Percentiles rank a stretch among this genome's conserved stretches.
phyloP scores from a whole-genome alignment of 345 rosid genomes.

The Salix udensis region DNA sequence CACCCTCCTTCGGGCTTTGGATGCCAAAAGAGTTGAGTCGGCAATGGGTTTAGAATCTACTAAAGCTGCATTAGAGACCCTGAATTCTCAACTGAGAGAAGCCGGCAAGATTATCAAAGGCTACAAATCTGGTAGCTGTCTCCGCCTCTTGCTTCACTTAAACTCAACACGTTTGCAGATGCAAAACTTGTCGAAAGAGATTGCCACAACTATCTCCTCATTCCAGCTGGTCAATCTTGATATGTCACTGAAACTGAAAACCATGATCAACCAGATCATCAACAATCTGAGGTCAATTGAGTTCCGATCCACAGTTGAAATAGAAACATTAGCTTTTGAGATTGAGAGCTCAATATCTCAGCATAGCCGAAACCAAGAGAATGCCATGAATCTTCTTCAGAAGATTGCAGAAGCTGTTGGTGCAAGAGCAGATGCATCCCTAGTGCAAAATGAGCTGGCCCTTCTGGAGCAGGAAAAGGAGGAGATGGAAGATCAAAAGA shows the following conservation, averaged over 20 bases:
- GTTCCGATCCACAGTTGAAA: conserved; percentile 23
- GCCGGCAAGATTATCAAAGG: conserved; percentile 31
- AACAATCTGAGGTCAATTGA: conserved; percentile 30
- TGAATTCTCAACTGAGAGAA: conserved; percentile 27
- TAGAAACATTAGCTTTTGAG: conserved; percentile 34
- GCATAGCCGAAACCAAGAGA: conserved; percentile 22
- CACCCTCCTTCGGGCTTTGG: conserved; percentile 27
- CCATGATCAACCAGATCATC: conserved; percentile 23
- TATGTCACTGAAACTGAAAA: conserved; percentile 30
- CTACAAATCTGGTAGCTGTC: conserved; percentile 36
- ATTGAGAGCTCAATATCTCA: conserved; percentile 32
- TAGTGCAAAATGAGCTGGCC: conserved; percentile 37
- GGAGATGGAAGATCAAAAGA: conserved; percentile 47
- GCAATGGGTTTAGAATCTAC: conserved; percentile 32
- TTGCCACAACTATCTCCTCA: conserved; percentile 41
- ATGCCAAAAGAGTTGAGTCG: conserved; percentile 31
- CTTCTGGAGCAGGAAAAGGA: conserved; percentile 43
- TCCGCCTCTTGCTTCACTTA: conserved; percentile 36
- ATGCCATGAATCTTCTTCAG: conserved; percentile 35
- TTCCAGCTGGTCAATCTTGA: conserved; percentile 43
- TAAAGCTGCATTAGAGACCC: conserved; percentile 24
- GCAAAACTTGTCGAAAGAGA: conserved; percentile 36
- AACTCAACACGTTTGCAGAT: conserved; percentile 26
- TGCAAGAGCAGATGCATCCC: conserved; percentile 21
- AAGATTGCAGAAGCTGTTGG: conserved; percentile 47